Conservation (phyloP, 768 basidiomycete species). For the Kwoniella sp. region DNA sequence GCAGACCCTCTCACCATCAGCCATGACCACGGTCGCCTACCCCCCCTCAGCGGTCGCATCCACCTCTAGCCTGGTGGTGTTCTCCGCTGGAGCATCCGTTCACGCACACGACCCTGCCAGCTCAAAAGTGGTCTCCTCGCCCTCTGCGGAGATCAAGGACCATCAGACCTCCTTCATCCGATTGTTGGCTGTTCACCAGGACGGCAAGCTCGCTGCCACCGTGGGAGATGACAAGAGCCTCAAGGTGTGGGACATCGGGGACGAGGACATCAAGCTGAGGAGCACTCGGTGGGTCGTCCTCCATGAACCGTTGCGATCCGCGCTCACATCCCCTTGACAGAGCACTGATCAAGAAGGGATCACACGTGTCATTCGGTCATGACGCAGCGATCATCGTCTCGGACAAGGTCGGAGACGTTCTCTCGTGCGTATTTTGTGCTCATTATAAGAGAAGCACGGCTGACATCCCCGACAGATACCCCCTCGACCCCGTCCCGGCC, state of each 20-base stretch:
- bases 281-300: constrained; percentile 58
- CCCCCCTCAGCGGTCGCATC: constrained; percentile 25
- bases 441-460: too few relatives aligned
- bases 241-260: constrained; percentile 63
- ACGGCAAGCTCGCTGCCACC: constrained; percentile 55
- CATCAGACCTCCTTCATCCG: constrained; percentile 28
- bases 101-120: constrained; percentile 5
- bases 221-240: constrained; percentile 74
- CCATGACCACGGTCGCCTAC: constrained; percentile 7
- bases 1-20: too few relatives aligned
- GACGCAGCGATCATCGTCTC: constrained; percentile 70
- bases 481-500: constrained; percentile 10
- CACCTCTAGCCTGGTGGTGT: constrained; percentile 11
- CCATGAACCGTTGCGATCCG: constrained; percentile 17
- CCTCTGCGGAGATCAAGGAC: background rate
- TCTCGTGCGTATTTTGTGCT: background rate
- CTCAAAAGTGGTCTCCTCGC: constrained; percentile 9
- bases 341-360: constrained; percentile 78
- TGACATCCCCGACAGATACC: constrained; percentile 8
- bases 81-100: constrained; percentile 22
- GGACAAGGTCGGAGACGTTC: constrained; percentile 86
- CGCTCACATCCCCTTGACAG: constrained; percentile 51
- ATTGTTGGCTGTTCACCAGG: constrained; percentile 29
- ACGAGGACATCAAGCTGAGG: constrained; percentile 56
- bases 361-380: constrained; percentile 61